Evolutionary conservation across 768 basidiomycete species (phyloP).

Genomic region (Lyophyllum semitale): DNA sequence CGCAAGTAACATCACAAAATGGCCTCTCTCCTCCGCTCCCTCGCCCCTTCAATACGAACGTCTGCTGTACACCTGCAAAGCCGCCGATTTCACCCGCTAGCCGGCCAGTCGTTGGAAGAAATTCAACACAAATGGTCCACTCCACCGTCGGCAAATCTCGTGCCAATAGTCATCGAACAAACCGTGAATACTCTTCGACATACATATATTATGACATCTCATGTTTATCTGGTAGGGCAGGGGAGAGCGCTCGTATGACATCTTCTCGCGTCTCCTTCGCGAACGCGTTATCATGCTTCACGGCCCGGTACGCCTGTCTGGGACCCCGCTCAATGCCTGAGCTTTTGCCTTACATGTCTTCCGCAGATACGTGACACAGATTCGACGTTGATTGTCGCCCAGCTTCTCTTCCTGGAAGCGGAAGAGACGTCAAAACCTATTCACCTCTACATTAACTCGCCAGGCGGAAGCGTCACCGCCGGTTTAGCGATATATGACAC

Average conservation of each 20-base stretch:
- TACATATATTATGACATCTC: slow-evolving; percentile 13
- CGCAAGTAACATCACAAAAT: slow-evolving; percentile 20
- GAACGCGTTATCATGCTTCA: slow-evolving; percentile 96
- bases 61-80: slow-evolving; percentile 18
- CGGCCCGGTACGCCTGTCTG: slow-evolving; percentile 72
- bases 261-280: slow-evolving; percentile 89
- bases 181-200: slow-evolving; percentile 52
- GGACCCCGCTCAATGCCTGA: slow-evolving; percentile 8
- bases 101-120: slow-evolving; percentile 39
- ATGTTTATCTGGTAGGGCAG: slow-evolving; percentile 54
- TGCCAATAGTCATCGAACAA: slow-evolving; percentile 93
- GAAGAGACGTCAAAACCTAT: slow-evolving; percentile 94
- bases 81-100: slow-evolving; percentile 57
- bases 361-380: slow-evolving; percentile 85
- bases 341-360: not conserved
- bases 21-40: slow-evolving; percentile 26
- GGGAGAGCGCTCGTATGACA: slow-evolving; percentile 91
- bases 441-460: slow-evolving; percentile 95
- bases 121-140: slow-evolving; percentile 35
- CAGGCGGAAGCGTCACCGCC: slow-evolving; percentile 94
- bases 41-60: slow-evolving; percentile 19
- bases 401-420: slow-evolving; percentile 93
- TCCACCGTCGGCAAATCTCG: slow-evolving; percentile 61
- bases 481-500: slow-evolving; percentile 98
- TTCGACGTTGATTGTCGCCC: slow-evolving; percentile 86